These are phyloP conservation scores for Effrenium voratum DNA, from an alignment of 73 alveolate genomes.

Conservation along the genomic window DNA sequence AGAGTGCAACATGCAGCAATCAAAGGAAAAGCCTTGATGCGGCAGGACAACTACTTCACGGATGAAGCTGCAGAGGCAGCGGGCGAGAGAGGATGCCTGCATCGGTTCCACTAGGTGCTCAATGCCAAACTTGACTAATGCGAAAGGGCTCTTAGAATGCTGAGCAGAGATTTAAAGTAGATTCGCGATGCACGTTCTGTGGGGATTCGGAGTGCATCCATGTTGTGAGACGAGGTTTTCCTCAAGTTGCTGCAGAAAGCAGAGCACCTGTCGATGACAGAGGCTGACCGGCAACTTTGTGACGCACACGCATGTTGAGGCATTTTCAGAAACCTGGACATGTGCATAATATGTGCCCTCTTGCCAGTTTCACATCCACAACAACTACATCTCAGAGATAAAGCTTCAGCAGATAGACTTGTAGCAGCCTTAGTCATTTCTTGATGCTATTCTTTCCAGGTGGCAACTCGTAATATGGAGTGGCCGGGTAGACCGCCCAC, in stretches of 20 bases:
- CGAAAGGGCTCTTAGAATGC: no score
- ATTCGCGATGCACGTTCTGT: no score
- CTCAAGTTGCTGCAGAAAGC: constrained; percentile 69
- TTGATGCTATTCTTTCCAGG: not conserved
- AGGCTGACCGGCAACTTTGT: constrained; percentile 12
- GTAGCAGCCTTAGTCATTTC: not conserved
- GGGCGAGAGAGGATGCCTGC: no score
- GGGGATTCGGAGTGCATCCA: no score
- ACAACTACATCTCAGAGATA: constrained; percentile 92
- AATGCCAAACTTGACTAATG: no score
- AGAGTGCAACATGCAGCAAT: no score
- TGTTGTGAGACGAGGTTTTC: no score
- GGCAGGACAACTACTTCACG: constrained; percentile 88
- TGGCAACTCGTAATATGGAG: not conserved
- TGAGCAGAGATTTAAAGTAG: no score
- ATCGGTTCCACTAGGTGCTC: no score
- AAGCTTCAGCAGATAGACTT: constrained; percentile 84
- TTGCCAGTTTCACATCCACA: constrained; percentile 82
- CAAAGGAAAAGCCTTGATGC: not conserved
- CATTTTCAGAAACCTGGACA: no score
- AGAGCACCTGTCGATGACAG: constrained; percentile 93
- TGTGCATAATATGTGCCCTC: no score
- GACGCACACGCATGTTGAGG: not conserved
- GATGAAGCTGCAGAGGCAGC: constrained; percentile 91
- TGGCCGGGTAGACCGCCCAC: no score